Percentiles rank a stretch among this genome's conserved stretches.
Evolutionary conservation across 768 basidiomycete genomes (phyloP).

Genomic region (Suillus ampliporus): DNA sequence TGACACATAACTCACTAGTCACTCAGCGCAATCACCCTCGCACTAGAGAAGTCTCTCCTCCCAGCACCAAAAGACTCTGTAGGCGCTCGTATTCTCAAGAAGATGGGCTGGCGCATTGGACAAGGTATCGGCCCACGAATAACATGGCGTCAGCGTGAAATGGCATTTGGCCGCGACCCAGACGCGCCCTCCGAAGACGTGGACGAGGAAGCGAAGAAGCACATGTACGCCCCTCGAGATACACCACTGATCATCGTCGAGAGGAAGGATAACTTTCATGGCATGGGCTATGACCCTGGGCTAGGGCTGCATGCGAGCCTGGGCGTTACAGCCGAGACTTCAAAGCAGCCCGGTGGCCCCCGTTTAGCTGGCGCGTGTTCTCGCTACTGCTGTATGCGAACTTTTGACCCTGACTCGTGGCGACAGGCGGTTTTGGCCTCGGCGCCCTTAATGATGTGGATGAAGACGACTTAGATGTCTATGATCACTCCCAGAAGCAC

Average conservation of each 20-base stretch:
- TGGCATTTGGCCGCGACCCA: conserved; percentile 64
- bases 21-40: conserved; percentile 62
- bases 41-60: conserved; percentile 69
- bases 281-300: conserved; percentile 80
- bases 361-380: conserved; percentile 57
- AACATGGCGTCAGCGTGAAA: conserved; percentile 72
- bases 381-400: neutral
- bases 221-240: conserved; percentile 87
- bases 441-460: conserved; percentile 94
- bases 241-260: conserved; percentile 63
- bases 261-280: conserved; percentile 79
- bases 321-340: conserved; percentile 40
- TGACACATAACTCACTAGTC: conserved; percentile 9
- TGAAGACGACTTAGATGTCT: conserved; percentile 89
- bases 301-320: conserved; percentile 65
- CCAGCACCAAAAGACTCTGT: conserved; percentile 80
- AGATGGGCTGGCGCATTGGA: conserved; percentile 94
- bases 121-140: conserved; percentile 94
- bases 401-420: conserved; percentile 11
- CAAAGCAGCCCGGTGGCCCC: conserved; percentile 47
- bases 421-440: conserved; percentile 81
- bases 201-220: conserved; percentile 84
- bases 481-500: conserved; percentile 53
- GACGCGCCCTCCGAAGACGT: conserved; percentile 52
- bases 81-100: conserved; percentile 86